These are phyloP conservation scores for Alternaria consortialis DNA, from an alignment of 2,329 filamentous ascomycete genomes.

Conservation along the genomic window DNA sequence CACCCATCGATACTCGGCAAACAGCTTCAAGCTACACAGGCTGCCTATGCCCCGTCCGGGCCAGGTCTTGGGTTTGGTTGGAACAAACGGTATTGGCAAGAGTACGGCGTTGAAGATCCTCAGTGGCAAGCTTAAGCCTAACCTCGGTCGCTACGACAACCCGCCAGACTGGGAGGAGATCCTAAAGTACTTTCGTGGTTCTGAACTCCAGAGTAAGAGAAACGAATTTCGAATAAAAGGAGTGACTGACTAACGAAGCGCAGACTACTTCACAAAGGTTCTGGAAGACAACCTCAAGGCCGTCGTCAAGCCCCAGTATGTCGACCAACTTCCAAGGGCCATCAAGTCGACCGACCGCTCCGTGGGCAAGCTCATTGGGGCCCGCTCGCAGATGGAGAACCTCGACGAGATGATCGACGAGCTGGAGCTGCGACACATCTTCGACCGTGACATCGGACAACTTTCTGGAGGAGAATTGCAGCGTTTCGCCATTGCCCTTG, in stretches of 20 bases:
- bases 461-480: conserved; percentile 98
- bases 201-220: conserved; percentile 88
- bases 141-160: conserved; percentile 92
- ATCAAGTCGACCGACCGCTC: conserved; percentile 83
- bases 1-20: conserved; percentile 97
- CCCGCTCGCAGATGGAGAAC: conserved; percentile 79
- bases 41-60: conserved; percentile 95
- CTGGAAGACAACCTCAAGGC: conserved; percentile 97
- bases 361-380: conserved; percentile 80
- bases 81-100: conserved; percentile 99
- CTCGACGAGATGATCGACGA: conserved; percentile 81
- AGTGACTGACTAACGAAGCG: conserved; percentile 29
- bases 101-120: conserved; percentile 99
- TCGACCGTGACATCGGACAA: conserved; percentile 87
- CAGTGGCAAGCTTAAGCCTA: conserved; percentile 97
- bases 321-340: conserved; percentile 95
- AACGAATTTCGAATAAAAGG: neutral
- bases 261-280: conserved; percentile 98
- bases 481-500: conserved; percentile 94
- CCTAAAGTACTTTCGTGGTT: conserved; percentile 96
- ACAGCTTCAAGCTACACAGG: conserved; percentile 99
- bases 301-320: conserved; percentile 98
- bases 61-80: conserved; percentile 93
- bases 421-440: conserved; percentile 87
- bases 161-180: conserved; percentile 99